Conservation (phyloP, 345 rosid genomes). For the Anastatica hierochuntica region DNA sequence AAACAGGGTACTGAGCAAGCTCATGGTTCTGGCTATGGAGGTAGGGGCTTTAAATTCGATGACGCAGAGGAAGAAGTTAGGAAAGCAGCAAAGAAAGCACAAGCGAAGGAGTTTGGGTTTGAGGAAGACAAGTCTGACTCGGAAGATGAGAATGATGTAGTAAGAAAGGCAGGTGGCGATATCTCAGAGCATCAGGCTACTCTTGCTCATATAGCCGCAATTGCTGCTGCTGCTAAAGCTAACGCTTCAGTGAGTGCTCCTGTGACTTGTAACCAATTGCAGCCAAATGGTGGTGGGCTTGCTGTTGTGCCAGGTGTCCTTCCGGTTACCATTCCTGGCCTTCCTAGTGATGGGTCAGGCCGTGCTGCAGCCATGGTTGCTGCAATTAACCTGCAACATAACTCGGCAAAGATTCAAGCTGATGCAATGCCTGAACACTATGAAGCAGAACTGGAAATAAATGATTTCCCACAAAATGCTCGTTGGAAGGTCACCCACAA, state of each 20-base stretch:
- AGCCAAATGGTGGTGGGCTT: conserved; percentile 18
- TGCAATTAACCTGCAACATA: conserved; percentile 54
- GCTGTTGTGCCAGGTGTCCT: neutral
- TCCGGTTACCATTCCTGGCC: conserved; percentile 26
- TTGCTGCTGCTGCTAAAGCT: conserved; percentile 20
- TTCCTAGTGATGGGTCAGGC: conserved; percentile 50
- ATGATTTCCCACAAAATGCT: conserved; percentile 83
- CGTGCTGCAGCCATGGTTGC: conserved; percentile 52
- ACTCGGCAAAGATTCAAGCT: conserved; percentile 66
- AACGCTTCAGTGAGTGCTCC: too few relatives aligned
- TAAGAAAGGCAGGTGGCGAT: conserved; percentile 32
- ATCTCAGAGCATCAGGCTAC: neutral
- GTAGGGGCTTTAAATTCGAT: conserved; percentile 79
- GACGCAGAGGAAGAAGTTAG: conserved; percentile 84
- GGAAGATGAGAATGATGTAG: conserved; percentile 75
- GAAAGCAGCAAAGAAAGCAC: conserved; percentile 76
- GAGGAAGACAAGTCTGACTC: conserved; percentile 87
- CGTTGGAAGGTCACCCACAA: conserved; percentile 86
- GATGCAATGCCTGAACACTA: conserved; percentile 83
- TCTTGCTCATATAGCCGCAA: neutral
- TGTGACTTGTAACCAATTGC: conserved; percentile 22
- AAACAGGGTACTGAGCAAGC: conserved; percentile 79
- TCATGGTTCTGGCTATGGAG: conserved; percentile 85
- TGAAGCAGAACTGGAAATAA: conserved; percentile 76
- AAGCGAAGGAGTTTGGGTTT: conserved; percentile 75